Base-by-base conservation (phyloP, 768 basidiomycete species). In the Boletus rex-veris region DNA sequence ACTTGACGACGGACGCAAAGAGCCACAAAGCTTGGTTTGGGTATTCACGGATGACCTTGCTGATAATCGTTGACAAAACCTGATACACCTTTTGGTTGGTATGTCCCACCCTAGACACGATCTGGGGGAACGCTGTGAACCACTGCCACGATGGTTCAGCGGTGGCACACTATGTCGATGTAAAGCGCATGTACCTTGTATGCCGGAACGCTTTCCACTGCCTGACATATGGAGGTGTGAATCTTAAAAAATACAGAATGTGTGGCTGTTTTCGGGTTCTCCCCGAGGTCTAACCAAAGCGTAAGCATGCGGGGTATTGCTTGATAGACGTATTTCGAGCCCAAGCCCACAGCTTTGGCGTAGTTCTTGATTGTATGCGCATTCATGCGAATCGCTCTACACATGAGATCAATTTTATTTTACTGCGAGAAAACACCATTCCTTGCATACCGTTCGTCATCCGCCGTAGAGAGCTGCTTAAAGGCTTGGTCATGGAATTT, bases 291-390 rank as follows among this genome's bases (percentile, higher is more conserved):
- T 46, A 98, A 74, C 94, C 95, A 99, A 30, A 99, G 82, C 0
- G 94, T 98, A 9, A 99, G 78, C 57, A 98, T 77, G 38, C 97
- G 85, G 0, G 97, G 95, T 55, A 99, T 84, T 0, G 93, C 92
- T 67, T 96, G 96, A 68, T 96, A 98, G 21, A 96, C 86, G 68
- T 88, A 97, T 75, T 99, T 99, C 36, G 94, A 92, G 16, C 97
- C 97, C 64, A 78, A 73, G 63, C 76, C 76, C 43, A 95, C 83
- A 1, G 94, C 88, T 56, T 77, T 82, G 3, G 79, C 75, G 57
- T 86, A 96, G 58, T 80, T 74, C 64, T 77, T 77, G 63, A 93
- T 71, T 18, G 89, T 87, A 49, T 81, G 78, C 7, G 78, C 58
- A 61, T 82, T 82, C 86, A 90, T 84, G 53, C 75, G 81, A 40